Base-by-base conservation (phyloP, 352 stramenopile species). In the Phytophthora lateralis region DNA sequence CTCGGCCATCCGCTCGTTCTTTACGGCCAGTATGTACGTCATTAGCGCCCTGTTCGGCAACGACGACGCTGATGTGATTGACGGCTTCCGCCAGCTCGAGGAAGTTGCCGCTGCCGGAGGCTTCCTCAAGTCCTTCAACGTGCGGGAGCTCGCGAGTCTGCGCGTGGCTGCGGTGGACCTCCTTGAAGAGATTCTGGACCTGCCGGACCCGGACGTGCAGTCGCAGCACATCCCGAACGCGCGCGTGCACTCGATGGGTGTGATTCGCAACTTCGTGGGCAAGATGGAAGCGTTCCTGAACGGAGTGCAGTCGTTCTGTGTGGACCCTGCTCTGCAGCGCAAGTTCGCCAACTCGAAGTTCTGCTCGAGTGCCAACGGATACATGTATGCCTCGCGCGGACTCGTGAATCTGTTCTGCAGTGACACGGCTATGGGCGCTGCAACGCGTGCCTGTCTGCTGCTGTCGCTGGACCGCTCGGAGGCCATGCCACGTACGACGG, bases 251-350 rank as follows among this genome's bases (percentile, higher is more conserved):
- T 86, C 85, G 18, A 85, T 95, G 57, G 86, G 86, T 50, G 80
- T 93, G 34, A 90, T 91, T 26, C 86, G 86, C 50, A 95, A 93
- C 77, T 95, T 95, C 78, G 86, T 95, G n/a, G 76, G 58, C 38
- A 93, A 95, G 73, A 95, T 91, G 84, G 86, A 95, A 34, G 65
- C 66, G 1, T 87, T 95, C 50, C 49, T 95, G 18, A 88, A 76
- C 35, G 66, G 62, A 3, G 62, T 95, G 2, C 82, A 89, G 47
- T 61, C 61, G 18, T 95, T 95, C 58, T 92, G 81, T 47, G 56
- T 80, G 26, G 84, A 90, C 49, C 81, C 77, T 12, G 72, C 64
- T 21, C 34, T 90, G 41, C 76, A 83, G 58, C 71, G 71, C 58
- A 93, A 92, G 66, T 93, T 95, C 44, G 63, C 55, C 18, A 91